These are phyloP conservation scores for Clarkia xantiana DNA, from an alignment of 345 rosid genomes.

Conservation along the genomic window DNA sequence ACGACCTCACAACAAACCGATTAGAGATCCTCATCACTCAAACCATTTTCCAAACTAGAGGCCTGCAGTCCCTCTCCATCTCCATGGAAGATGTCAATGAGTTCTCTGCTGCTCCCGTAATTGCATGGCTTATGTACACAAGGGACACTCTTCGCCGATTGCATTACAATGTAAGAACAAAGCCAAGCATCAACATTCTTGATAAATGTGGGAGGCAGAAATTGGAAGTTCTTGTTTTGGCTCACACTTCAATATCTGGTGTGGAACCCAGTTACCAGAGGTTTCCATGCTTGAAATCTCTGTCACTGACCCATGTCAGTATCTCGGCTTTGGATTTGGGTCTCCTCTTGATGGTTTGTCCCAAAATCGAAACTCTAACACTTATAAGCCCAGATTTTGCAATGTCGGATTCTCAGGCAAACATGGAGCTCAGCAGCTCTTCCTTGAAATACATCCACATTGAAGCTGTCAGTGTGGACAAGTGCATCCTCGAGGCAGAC, in stretches of 20 bases:
- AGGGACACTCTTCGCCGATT: constrained; percentile 57
- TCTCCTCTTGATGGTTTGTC: constrained; percentile 63
- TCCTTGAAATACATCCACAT: constrained; percentile 60
- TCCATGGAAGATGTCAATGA: constrained; percentile 60
- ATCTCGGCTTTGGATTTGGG: constrained; percentile 73
- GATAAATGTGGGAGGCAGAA: constrained; percentile 78
- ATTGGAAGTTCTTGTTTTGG: constrained; percentile 46
- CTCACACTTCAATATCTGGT: constrained; percentile 49
- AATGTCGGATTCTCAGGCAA: constrained; percentile 59
- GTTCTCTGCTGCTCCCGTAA: constrained; percentile 65
- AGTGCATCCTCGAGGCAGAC: constrained; percentile 79
- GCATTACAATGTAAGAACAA: constrained; percentile 51
- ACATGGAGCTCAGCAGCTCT: constrained; percentile 48
- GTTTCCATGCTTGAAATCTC: constrained; percentile 69
- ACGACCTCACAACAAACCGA: constrained; percentile 34
- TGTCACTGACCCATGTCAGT: constrained; percentile 54
- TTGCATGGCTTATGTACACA: constrained; percentile 91
- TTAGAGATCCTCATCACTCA: constrained; percentile 72
- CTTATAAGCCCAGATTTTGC: constrained; percentile 61
- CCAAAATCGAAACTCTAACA: constrained; percentile 44
- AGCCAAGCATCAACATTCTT: constrained; percentile 59
- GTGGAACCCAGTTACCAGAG: constrained; percentile 79
- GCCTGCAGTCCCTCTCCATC: constrained; percentile 66
- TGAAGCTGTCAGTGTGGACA: constrained; percentile 70
- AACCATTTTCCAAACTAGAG: constrained; percentile 79